These are phyloP conservation scores for Aspergillus terreus DNA, from an alignment of 2,329 filamentous ascomycete genomes.

Conservation along the genomic window DNA sequence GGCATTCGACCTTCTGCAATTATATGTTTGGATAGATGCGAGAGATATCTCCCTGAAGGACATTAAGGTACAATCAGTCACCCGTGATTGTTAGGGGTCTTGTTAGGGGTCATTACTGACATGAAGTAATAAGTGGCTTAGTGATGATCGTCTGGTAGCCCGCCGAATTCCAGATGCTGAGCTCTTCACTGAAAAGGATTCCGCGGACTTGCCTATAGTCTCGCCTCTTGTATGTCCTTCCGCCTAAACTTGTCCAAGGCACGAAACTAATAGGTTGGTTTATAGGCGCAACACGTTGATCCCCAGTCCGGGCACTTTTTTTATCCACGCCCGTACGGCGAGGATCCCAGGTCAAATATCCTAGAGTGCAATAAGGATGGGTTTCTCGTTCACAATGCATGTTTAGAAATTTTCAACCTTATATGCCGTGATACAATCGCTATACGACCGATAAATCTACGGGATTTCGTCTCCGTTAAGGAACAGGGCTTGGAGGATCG, in stretches of 20 bases:
- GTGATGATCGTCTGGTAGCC: slow-evolving; percentile 69
- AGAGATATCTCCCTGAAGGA: not conserved
- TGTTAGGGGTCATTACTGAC: not conserved
- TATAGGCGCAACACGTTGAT: not conserved
- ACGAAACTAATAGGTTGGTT: not conserved
- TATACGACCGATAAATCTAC: no score
- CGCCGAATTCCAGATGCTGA: slow-evolving; percentile 65
- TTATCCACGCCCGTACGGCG: no score
- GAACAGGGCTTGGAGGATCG: slow-evolving; percentile 3
- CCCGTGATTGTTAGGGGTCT: no score
- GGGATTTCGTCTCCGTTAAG: not conserved
- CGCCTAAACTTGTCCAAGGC: not conserved
- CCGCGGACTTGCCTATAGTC: slow-evolving; percentile 54
- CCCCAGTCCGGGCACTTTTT: not conserved
- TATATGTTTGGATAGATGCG: not conserved
- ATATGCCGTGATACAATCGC: no score
- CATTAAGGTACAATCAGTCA: not conserved
- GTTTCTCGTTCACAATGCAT: no score
- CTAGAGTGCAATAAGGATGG: no score
- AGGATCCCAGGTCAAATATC: no score
- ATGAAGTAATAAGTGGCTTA: not conserved
- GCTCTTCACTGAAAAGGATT: slow-evolving; percentile 55
- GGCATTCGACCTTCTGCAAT: not conserved
- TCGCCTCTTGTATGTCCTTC: not conserved
- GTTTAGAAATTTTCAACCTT: no score